These are phyloP conservation scores for Neofusicoccum umdonicola DNA, from an alignment of 2,329 filamentous ascomycete genomes.

Conservation along the genomic window DNA sequence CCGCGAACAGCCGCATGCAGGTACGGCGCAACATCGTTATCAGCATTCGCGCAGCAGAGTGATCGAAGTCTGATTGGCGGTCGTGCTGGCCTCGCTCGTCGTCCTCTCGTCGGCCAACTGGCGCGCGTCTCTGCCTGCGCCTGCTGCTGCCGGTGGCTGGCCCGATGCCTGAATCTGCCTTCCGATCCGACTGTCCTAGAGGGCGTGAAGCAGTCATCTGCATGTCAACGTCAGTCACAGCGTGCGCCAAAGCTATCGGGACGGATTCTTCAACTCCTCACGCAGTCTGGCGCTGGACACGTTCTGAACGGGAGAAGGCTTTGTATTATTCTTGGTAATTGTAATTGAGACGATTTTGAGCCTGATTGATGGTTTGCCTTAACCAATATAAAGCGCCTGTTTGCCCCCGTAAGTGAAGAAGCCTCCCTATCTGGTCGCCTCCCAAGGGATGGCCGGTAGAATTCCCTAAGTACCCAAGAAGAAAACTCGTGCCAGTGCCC, in stretches of 20 bases:
- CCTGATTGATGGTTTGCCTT: neutral
- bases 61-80: neutral
- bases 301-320: neutral
- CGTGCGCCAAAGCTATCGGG: no score
- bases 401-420: neutral
- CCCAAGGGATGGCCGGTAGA: slow-evolving; percentile 1
- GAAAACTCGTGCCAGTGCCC: slow-evolving; percentile 12
- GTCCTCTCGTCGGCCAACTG: no score
- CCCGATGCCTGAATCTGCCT: no score
- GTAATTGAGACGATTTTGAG: neutral
- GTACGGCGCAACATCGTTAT: neutral
- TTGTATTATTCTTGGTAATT: slow-evolving; percentile 2
- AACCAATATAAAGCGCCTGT: slow-evolving; percentile 13
- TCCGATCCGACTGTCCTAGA: no score
- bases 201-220: no score
- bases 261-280: no score
- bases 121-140: no score
- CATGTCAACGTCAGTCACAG: no score
- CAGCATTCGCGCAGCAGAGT: neutral
- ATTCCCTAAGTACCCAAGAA: slow-evolving; percentile 10
- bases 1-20: slow-evolving; percentile 8
- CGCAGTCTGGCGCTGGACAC: neutral
- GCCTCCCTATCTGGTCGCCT: slow-evolving; percentile 6
- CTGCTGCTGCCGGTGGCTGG: no score
- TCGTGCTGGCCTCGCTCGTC: neutral